Base-by-base conservation (phyloP, 352 stramenopile genomes). In the Pythium oligandrum region DNA sequence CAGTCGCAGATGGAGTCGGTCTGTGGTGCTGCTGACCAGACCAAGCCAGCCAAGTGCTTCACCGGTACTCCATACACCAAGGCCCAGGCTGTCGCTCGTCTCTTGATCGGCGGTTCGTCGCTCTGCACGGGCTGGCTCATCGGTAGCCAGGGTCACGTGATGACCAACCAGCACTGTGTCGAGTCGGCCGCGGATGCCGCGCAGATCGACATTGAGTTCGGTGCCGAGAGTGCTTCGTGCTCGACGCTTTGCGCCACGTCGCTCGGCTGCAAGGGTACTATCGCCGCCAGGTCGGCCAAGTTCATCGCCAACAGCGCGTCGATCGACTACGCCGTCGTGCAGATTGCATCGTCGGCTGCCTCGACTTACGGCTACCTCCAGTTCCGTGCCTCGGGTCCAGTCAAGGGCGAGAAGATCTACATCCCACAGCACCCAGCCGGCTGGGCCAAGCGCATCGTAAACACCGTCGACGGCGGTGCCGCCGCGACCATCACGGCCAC, bases 61-160 rank as follows among this genome's bases (percentile, higher is more conserved):
- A 37, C 44, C 46, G 48, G 46, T 33, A 46, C 48, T 36, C 50
- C 62, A n/a, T 68, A 63, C 55, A 50, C 31, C 17, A 51, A 57
- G 30, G 44, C 55, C 11, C 32, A 65, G 26, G 50, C 68, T 12
- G 51, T 73, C 1, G 64, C 64, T 10, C 64, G 64, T 34, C 64
- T 77, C 6, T 52, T 68, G 6, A 71, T 77, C 51, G 34, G 35
- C 48, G 57, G 64, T 33, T 45, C 48, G 12, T 39, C 12, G 31
- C 54, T 73, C 36, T 75, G 64, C 55, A 72, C 63, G 11, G 63
- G 67, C 48, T 71, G 59, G 59, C 55, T 71, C 10, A 9, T 67
- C 17, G 59, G 63, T 50, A 67, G 40, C 46, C 48, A 58, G 26
- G 59, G 59, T 44, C 59, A 70, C 53, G 8, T 70, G 17, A 43